Percentiles rank a stretch among this genome's conserved stretches.
Conservation (phyloP, 169 alveolate species). For the Theileria parva region DNA sequence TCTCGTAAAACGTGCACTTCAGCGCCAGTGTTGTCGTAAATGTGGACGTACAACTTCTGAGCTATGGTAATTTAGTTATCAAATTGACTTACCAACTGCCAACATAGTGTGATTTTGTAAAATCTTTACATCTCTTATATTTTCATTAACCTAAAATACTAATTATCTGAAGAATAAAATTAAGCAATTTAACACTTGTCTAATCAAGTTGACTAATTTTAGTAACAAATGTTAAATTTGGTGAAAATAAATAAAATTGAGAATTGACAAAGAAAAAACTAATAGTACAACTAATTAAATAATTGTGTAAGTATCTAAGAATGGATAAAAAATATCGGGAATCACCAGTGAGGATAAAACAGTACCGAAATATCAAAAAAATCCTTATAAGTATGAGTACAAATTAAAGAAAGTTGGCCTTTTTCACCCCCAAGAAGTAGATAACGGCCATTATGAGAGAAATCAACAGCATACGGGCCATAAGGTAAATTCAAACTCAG, state of each 20-base stretch:
- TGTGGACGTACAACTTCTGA: constrained; percentile 87
- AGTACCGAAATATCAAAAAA: constrained; percentile 70
- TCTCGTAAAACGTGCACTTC: constrained; percentile 91
- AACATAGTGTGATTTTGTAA: constrained; percentile 89
- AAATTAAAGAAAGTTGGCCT: constrained; percentile 90
- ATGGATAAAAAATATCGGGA: no score
- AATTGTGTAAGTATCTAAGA: no score
- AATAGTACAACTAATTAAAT: no score
- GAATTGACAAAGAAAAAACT: no score
- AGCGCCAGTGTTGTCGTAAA: constrained; percentile 91
- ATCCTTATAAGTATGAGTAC: constrained; percentile 71
- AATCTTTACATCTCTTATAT: constrained; percentile 83
- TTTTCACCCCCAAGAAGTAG: constrained; percentile 89
- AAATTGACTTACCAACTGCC: constrained; percentile 76
- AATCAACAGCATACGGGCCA: constrained; percentile 90
- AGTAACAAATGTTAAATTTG: no score
- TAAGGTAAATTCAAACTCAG: constrained; percentile 58
- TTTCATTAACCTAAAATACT: constrained; percentile 59
- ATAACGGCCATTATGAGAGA: constrained; percentile 89
- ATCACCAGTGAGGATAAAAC: constrained; percentile 1
- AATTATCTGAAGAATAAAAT: not conserved
- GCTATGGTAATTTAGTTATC: constrained; percentile 66
- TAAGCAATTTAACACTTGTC: not conserved
- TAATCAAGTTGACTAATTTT: not conserved
- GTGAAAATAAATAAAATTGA: no score